Base-by-base conservation (phyloP, 495 filamentous ascomycete species). In the Pseudoneurospora amorphoporcata region DNA sequence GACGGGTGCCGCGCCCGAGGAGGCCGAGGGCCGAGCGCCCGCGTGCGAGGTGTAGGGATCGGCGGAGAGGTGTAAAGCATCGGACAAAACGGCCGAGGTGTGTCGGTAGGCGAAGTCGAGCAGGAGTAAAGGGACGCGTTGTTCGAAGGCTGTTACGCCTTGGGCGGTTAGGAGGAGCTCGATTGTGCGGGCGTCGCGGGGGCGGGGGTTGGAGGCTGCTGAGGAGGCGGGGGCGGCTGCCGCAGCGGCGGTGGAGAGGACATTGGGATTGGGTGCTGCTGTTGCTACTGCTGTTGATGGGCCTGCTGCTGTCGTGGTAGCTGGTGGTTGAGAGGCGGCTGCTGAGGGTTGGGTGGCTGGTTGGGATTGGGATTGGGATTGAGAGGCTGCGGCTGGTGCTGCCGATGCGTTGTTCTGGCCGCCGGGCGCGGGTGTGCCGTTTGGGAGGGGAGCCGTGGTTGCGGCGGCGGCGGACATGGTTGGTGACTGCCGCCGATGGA, bases 71-170 rank as follows among this genome's bases (percentile, higher is more conserved):
- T 89, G 86, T 3, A 92, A 78, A 3, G 89, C 89, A 80, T 93
- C 91, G 58, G 82, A 86, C 7, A 93, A 86, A 17, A 92, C 83
- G n/a, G 86, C 83, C 1, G 87, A 86, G 3, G 88, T 87, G 82
- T 90, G 88, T 29, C 95, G 92, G 87, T 99, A 99, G 23, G 95
- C 94, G 80, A 98, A 97, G 82, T 99, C 95, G 79, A 99, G 89
- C 47, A 99, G 91, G 75, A 97, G 92, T 3, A 98, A 88, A 0
- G 95, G 95, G 2, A 99, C 94, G 73, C 95, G 93, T 77, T 94
- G 92, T 83, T 97, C 93, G 86, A 96, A 99, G 38, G 91, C 86
- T 14, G 90, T 92, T 4, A 98, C 94, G 76, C 95, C 94, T 69
- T 95, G 90, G 2, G 90, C 90, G 69, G 92, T 89, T 43, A 99